These are phyloP conservation scores for Plasmodium inui DNA, from an alignment of 169 alveolate species.

Conservation along the genomic window DNA sequence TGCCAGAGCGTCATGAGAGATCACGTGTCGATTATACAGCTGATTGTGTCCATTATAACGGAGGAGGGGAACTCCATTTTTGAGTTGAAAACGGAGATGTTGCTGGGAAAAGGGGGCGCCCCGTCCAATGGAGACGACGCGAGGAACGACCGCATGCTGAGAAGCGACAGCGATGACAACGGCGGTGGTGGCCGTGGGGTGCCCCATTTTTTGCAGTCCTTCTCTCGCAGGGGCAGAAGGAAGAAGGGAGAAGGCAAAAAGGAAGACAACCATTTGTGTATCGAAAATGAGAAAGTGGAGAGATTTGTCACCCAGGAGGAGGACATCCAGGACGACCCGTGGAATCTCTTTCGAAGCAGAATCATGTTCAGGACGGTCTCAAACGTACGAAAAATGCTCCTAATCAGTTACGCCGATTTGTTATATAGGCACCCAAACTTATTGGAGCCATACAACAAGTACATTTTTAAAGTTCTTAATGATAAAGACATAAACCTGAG, in stretches of 20 bases:
- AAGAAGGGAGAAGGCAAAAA: not conserved
- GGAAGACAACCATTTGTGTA: not conserved
- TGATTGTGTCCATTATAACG: constrained; percentile 47
- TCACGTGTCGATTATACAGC: constrained; percentile 33
- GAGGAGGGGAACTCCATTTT: constrained; percentile 52
- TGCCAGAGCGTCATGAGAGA: constrained; percentile 22
- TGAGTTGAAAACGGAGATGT: not conserved
- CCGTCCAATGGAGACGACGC: not conserved
- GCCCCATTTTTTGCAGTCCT: not conserved
- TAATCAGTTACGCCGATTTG: constrained; percentile 86
- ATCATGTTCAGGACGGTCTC: constrained; percentile 42
- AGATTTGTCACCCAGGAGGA: not conserved
- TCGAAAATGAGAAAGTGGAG: not conserved
- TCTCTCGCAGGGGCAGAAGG: not conserved
- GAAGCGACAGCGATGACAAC: not conserved
- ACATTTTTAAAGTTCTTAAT: constrained; percentile 76
- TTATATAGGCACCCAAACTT: constrained; percentile 85
- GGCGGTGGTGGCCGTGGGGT: not conserved
- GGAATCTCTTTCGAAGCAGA: not conserved
- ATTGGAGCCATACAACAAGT: constrained; percentile 85
- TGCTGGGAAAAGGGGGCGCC: not conserved
- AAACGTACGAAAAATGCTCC: constrained; percentile 78
- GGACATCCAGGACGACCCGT: not conserved
- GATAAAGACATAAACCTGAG: constrained; percentile 80
- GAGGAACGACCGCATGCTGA: not conserved